Conservation (phyloP, 108 stramenopile genomes). For the Bacterosira constricta region DNA sequence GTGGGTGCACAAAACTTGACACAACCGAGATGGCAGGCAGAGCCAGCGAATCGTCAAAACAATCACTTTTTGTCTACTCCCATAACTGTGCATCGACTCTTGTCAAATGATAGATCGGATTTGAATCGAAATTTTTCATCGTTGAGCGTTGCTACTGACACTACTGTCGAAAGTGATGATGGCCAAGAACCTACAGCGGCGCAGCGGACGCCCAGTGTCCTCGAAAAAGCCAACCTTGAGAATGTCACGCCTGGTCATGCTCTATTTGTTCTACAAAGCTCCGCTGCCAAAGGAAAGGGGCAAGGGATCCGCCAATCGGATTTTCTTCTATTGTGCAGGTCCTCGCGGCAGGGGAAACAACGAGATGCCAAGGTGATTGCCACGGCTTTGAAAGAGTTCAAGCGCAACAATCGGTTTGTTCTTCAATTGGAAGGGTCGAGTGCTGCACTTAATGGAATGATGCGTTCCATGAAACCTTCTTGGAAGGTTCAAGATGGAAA, state of each 20-base stretch:
- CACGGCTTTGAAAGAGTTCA: constrained; percentile 47
- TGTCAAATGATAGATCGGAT: not conserved
- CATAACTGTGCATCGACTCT: not conserved
- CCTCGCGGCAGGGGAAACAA: constrained; percentile 37
- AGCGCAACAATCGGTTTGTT: constrained; percentile 39
- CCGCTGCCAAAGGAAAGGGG: constrained; percentile 24
- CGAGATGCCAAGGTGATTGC: constrained; percentile 47
- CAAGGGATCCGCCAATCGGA: constrained; percentile 40
- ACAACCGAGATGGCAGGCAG: not conserved
- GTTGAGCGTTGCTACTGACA: not conserved
- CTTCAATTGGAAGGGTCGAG: constrained; percentile 22
- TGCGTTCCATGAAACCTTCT: constrained; percentile 37
- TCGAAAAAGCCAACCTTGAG: constrained; percentile 45
- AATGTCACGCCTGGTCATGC: constrained; percentile 48
- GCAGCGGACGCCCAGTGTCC: constrained; percentile 39
- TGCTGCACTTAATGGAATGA: constrained; percentile 45
- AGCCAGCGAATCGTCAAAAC: not conserved
- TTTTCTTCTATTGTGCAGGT: constrained; percentile 37
- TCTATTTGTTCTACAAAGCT: constrained; percentile 36
- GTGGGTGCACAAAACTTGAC: constrained; percentile 1
- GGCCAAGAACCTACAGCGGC: not conserved
- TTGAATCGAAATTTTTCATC: constrained; percentile 7
- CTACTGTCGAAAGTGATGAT: not conserved
- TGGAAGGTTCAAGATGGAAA: constrained; percentile 39
- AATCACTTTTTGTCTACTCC: not conserved